Percentiles rank a stretch among this genome's conserved stretches.
Evolutionary conservation across 2,329 filamentous ascomycete genomes (phyloP).

Genomic region (Nothomitra cinnamomea): DNA sequence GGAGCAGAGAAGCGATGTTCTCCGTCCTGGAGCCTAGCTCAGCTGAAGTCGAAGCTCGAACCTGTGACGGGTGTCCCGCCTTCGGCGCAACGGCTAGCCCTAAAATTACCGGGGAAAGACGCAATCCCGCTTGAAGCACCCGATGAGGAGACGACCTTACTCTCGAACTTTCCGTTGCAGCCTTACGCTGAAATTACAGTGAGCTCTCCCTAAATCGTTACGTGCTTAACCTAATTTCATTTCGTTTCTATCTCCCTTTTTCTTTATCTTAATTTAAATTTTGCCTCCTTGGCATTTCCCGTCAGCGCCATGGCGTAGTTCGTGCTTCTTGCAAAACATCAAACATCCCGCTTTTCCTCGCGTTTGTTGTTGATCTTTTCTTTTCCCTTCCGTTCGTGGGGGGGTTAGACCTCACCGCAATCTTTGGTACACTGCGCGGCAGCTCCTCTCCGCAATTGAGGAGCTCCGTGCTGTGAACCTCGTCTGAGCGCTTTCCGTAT

Average conservation of each 20-base stretch:
- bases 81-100: conserved; percentile 53
- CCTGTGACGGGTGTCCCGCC: conserved; percentile 85
- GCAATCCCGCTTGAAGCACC: conserved; percentile 47
- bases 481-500: too few relatives aligned
- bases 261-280: neutral
- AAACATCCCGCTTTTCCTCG: too few relatives aligned
- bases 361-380: too few relatives aligned
- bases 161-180: conserved; percentile 48
- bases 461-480: too few relatives aligned
- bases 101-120: conserved; percentile 47
- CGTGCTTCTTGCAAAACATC: too few relatives aligned
- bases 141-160: conserved; percentile 53
- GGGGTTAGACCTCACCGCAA: too few relatives aligned
- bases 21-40: conserved; percentile 74
- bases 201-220: conserved; percentile 11
- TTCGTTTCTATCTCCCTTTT: neutral
- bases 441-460: too few relatives aligned
- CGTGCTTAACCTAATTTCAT: neutral
- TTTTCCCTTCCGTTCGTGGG: too few relatives aligned
- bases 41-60: conserved; percentile 77
- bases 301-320: too few relatives aligned
- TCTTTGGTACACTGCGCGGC: too few relatives aligned
- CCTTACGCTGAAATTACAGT: conserved; percentile 68
- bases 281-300: too few relatives aligned
- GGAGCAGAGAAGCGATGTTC: conserved; percentile 81